Base-by-base conservation (phyloP, 805 yeast species). In the Saturnispora diversa region DNA sequence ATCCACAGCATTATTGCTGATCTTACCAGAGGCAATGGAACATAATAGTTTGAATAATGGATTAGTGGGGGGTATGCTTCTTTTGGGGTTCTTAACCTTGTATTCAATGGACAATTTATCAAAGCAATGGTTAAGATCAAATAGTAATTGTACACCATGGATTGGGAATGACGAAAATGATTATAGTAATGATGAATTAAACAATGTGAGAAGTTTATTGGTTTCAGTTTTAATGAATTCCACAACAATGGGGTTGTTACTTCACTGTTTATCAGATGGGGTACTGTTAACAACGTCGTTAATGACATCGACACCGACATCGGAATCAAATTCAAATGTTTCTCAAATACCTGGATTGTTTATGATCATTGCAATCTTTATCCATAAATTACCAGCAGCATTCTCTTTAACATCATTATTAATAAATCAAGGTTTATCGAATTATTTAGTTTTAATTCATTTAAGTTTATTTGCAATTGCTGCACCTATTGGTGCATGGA, bases 311-410 rank as follows among this genome's bases (percentile, higher is more conserved):
- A 7, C n/a, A n/a, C n/a, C n/a, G n/a, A n/a, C n/a, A n/a, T n/a
- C n/a, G n/a, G n/a, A n/a, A n/a, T n/a, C 56, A 65, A 19, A 33
- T 11, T 6, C 57, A 70, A 27, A 66, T 60, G 44, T 27, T 64
- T 35, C 48, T 20, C 20, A 34, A 2, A 29, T 52, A 10, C 44
- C 44, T 21, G 49, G 58, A 5, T 41, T 53, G 3, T 48, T 76
- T 28, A 74, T 83, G 37, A 71, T 79, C 35, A 37, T 77, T 10
- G 78, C 84, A 10, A 72, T 83, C 22, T 65, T 82, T 44, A 52
- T 80, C 24, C 92, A 83, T 63, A 83, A 83, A 56, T 63, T 82
- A 5, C 92, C 92, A 0, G 80, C 90, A 0, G 69, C 85, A 5
- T 78, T 83, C 55, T 81, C 87, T 30, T 64, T 83, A 31, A 56